Evolutionary conservation across 139 green algal genomes (phyloP), one percentile per base, ranked within the genome.

Genomic region (Chlorella sp.): DNA sequence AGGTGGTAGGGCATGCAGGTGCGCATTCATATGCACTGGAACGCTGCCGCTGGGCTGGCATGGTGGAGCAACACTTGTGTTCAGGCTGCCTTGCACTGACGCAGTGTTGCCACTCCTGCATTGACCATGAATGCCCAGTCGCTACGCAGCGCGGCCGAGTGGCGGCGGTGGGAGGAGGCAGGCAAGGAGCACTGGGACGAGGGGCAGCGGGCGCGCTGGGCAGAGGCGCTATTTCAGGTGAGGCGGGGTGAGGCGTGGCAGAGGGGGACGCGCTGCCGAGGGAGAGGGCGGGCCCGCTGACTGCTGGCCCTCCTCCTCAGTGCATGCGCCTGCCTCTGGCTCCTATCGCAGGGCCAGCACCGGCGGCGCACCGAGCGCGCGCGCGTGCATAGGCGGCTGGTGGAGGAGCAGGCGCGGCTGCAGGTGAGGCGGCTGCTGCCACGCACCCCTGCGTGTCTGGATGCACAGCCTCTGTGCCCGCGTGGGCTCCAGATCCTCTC

Each of bases 141-240:
- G 81, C 74, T 93, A 56, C 86, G 89, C 72, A 73, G 68, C 70
- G 81, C 92, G 42, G 63, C 77, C 17, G 91, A 95, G 81, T 95
- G 91, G 91, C 82, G 79, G 62, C 74, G 88, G 29, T 92, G 81
- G 77, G 79, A 92, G 88, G 83, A 90, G 75, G 72, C 78, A n/a
- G 88, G 91, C 11, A 84, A 90, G 0, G 91, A 88, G 86, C 68
- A 75, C 55, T 95, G 90, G 88, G 68, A 88, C 17, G 70, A 73
- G 14, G 41, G 60, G 19, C 82, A 86, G 58, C 83, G 89, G n/a
- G 67, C 62, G 40, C 66, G 56, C 33, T 88, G 82, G 87, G 89
- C 89, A 5, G 86, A 94, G 77, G 38, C 75, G 33, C 77, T 91
- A n/a, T 90, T 81, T 75, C 12, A 53, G 68, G 68, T 75, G 51